A percentile compares a stretch with the other conserved stretches of the same genome.
These are phyloP conservation scores for Curvularia eragrostidis DNA, from an alignment of 2,329 filamentous ascomycete genomes.

Conservation along the genomic window DNA sequence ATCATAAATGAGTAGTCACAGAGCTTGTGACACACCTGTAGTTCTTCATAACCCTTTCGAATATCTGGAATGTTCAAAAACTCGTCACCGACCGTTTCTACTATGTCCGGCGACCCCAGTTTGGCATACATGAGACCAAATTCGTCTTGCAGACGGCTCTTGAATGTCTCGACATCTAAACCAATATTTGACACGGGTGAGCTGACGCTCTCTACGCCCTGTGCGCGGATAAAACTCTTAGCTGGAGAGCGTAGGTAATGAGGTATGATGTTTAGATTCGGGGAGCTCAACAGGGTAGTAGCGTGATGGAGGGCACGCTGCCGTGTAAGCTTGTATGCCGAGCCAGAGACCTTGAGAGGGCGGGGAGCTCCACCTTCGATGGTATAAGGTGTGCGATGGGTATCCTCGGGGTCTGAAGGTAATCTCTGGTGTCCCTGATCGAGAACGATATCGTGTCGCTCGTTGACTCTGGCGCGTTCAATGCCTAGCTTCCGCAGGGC, in stretches of 20 bases:
- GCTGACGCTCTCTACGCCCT: conserved; percentile 89
- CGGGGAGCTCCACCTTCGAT: conserved; percentile 38
- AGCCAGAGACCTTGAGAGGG: conserved; percentile 83
- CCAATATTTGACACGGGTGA: conserved; percentile 83
- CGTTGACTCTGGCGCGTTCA: conserved; percentile 75
- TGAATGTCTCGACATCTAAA: conserved; percentile 57
- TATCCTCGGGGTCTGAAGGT: conserved; percentile 46
- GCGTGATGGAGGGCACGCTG: conserved; percentile 87
- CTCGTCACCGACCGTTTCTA: conserved; percentile 61
- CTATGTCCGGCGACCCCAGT: conserved; percentile 47
- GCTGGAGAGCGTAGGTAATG: conserved; percentile 79
- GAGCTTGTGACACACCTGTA: conserved; percentile 58
- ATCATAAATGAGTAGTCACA: neutral
- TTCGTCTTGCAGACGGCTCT: conserved; percentile 56
- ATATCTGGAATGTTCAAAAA: conserved; percentile 62
- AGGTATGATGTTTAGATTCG: conserved; percentile 73
- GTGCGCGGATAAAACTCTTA: conserved; percentile 75
- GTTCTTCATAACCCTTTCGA: conserved; percentile 66
- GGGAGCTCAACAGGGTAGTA: conserved; percentile 81
- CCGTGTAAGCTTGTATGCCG: conserved; percentile 90
- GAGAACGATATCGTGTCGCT: conserved; percentile 90
- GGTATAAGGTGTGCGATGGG: conserved; percentile 55
- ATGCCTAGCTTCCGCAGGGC: conserved; percentile 70
- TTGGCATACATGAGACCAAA: conserved; percentile 72
- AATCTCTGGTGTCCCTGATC: conserved; percentile 54